These are phyloP conservation scores for Rhexocercosporidium sp. DNA, from an alignment of 2,329 filamentous ascomycete species.

Conservation along the genomic window DNA sequence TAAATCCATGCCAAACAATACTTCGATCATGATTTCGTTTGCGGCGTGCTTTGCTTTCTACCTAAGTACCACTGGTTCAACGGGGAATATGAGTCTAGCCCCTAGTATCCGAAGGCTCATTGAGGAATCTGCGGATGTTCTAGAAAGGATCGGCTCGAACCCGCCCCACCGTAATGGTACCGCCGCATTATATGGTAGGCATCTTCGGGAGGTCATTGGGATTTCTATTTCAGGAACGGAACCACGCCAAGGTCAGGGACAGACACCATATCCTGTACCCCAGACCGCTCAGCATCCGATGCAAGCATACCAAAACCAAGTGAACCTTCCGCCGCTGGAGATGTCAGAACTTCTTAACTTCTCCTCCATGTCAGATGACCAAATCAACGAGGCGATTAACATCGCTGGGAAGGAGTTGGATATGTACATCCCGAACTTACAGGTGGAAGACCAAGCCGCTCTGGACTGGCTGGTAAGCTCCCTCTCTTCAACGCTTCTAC, in stretches of 20 bases:
- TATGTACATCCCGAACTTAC: slow-evolving; percentile 30
- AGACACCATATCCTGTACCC: slow-evolving; percentile 18
- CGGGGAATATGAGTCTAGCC: slow-evolving; percentile 59
- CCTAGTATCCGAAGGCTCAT: slow-evolving; percentile 69
- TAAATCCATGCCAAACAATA: slow-evolving; percentile 80
- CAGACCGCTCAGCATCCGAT: slow-evolving; percentile 14
- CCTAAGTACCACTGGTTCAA: slow-evolving; percentile 63
- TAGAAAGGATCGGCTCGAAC: slow-evolving; percentile 70
- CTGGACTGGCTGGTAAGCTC: slow-evolving; percentile 36
- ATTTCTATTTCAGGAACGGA: slow-evolving; percentile 18
- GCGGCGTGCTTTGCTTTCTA: slow-evolving; percentile 74
- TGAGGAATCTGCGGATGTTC: slow-evolving; percentile 69
- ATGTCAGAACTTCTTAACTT: slow-evolving; percentile 59
- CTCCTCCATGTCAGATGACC: slow-evolving; percentile 72
- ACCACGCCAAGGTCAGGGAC: slow-evolving; percentile 1
- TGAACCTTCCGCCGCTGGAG: slow-evolving; percentile 14
- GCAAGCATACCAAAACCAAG: slow-evolving; percentile 15
- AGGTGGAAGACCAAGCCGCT: slow-evolving; percentile 35
- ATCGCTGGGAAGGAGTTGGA: slow-evolving; percentile 65
- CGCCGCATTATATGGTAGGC: slow-evolving; percentile 63
- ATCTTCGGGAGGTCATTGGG: slow-evolving; percentile 51
- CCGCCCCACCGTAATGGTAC: slow-evolving; percentile 71
- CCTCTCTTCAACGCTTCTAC: neutral
- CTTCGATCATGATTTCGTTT: slow-evolving; percentile 79
- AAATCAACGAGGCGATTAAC: slow-evolving; percentile 70